These are phyloP conservation scores for Daldinia concentrica DNA, from an alignment of 495 filamentous ascomycete species.

Conservation along the genomic window DNA sequence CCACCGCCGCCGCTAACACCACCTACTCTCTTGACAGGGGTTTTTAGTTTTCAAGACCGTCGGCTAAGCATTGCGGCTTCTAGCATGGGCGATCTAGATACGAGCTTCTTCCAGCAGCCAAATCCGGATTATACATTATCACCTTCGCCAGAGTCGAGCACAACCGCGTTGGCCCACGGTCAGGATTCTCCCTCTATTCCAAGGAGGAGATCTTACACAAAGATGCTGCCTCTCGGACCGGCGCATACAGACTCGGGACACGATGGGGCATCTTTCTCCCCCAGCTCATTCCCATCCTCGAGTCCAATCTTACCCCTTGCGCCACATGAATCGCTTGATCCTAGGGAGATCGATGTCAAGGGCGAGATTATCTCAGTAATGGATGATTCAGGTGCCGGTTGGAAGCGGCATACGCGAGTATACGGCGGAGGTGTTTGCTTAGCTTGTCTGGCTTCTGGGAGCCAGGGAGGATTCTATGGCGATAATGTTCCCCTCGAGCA, in stretches of 20 bases:
- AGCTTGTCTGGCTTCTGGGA: constrained; percentile 53
- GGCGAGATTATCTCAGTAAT: constrained; percentile 57
- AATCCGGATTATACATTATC: constrained; percentile 52
- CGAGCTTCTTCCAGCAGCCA: constrained; percentile 52
- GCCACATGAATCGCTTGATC: constrained; percentile 44
- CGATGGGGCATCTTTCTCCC: constrained; percentile 45
- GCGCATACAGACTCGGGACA: constrained; percentile 23
- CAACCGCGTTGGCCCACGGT: constrained; percentile 42
- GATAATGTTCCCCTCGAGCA: constrained; percentile 59
- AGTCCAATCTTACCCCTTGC: constrained; percentile 51
- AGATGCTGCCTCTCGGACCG: constrained; percentile 48
- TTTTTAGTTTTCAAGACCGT: constrained; percentile 52
- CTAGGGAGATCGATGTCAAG: constrained; percentile 52
- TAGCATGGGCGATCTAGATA: constrained; percentile 49
- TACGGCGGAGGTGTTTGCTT: constrained; percentile 61
- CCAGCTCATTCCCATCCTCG: constrained; percentile 57
- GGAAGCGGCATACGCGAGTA: constrained; percentile 61
- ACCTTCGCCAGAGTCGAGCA: constrained; percentile 42
- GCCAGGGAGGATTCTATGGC: constrained; percentile 59
- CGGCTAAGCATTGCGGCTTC: constrained; percentile 52
- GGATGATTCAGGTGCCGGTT: constrained; percentile 56
- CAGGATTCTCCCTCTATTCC: constrained; percentile 45
- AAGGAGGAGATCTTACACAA: constrained; percentile 56
- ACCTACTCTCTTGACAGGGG: constrained; percentile 44
- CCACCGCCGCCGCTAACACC: constrained; percentile 55